Evolutionary conservation across 2,329 filamentous ascomycete species (phyloP).

Genomic region (Alternaria metachromatica): DNA sequence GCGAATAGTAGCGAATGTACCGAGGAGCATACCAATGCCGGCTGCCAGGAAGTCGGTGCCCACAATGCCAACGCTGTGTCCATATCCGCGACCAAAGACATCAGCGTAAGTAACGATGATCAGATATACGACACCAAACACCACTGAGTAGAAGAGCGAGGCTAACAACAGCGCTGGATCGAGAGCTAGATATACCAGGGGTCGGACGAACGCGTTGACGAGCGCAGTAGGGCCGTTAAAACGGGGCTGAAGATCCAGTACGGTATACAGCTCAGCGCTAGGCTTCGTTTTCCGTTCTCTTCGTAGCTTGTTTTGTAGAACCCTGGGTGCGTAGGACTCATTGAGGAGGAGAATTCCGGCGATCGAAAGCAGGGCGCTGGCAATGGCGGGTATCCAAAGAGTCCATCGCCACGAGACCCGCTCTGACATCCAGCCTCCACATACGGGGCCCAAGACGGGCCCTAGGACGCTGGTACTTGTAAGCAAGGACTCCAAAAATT

Average conservation of each 20-base stretch:
- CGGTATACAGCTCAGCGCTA: conserved; percentile 10
- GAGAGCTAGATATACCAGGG: conserved; percentile 6
- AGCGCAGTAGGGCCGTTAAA: background rate
- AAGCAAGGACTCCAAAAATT: background rate
- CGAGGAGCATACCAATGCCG: conserved; percentile 17
- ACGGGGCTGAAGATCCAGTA: conserved; percentile 8
- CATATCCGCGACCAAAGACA: conserved; percentile 15
- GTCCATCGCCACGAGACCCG: conserved; percentile 19
- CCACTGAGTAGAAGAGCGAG: conserved; percentile 14
- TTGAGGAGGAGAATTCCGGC: conserved; percentile 3
- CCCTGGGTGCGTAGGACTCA: conserved; percentile 11
- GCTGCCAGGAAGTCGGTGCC: conserved; percentile 20
- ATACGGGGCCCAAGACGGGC: conserved; percentile 20
- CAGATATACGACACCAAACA: conserved; percentile 19
- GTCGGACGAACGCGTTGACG: conserved; percentile 11
- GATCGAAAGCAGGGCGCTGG: conserved; percentile 10
- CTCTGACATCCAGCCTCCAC: conserved; percentile 22
- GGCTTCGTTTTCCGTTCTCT: background rate
- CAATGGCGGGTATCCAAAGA: conserved; percentile 18
- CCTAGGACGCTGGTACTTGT: conserved; percentile 2
- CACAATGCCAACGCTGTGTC: conserved; percentile 18
- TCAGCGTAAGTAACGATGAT: conserved; percentile 19
- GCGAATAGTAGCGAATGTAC: conserved; percentile 19
- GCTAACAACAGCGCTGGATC: conserved; percentile 15
- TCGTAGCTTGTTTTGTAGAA: background rate